Base-by-base conservation (phyloP, 345 rosid genomes). In the Clausena lansium region DNA sequence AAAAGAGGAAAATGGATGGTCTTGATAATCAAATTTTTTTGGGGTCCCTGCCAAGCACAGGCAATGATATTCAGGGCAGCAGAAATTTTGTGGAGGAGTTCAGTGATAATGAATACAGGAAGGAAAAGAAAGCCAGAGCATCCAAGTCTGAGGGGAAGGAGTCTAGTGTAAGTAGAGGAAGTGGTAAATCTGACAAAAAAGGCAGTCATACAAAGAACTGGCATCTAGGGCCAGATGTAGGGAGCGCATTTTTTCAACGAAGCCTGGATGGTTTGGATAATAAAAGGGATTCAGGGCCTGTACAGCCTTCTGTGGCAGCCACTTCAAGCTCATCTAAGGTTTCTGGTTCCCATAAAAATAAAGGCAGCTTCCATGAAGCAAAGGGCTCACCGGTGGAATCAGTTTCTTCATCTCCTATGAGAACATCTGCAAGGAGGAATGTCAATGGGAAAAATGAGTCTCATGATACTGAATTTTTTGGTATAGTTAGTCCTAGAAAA, bases 291-390 rank as follows among this genome's bases (percentile, higher is more conserved):
- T 81, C 79, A 55, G 92, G 88, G 77, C 82, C 85, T 78, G 75
- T 71, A 45, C 92, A 81, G 66, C 85, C 85, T 78, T 83, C 91
- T 73, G 77, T 83, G 70, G 91, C 90, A 9, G 97, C 99, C 76
- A 89, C 98, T 36, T 92, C 99, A 15, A 94, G 97, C 82, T 96
- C 99, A 30, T 97, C 97, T 71, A 97, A 94, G 88, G 90, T 94
- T 80, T 93, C 95, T 73, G 91, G 91, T 82, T 91, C 98, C 74
- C 94, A 86, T 80, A 89, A 89, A 90, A 85, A 85, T 68, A 89
- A 86, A 83, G 79, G 81, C 71, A 82, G 87, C 83, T 84, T 87
- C 78, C 89, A 80, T 24, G 95, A 90, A 79, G 85, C 86, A 47
- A 93, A 92, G 85, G 92, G 92, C 67, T 93, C 98, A 22, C 97